Conservation (phyloP, 2,329 filamentous ascomycete genomes). For the Fusarium bactridioides region DNA sequence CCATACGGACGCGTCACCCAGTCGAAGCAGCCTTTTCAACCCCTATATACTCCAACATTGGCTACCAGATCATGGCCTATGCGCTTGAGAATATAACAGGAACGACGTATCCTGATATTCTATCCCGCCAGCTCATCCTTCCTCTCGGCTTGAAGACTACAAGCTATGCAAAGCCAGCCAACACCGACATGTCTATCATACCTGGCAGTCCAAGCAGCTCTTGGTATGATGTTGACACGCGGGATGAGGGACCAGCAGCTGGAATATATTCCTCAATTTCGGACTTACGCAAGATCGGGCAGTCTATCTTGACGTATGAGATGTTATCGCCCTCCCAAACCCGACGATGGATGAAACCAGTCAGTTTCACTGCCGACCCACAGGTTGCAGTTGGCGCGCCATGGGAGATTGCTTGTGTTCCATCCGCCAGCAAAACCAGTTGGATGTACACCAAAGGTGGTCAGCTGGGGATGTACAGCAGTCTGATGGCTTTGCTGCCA, state of each 20-base stretch:
- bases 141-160: not conserved
- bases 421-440: not conserved
- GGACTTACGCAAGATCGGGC: not conserved
- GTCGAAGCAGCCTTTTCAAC: not conserved
- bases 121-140: not conserved
- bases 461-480: not conserved
- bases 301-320: not conserved
- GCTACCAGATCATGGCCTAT: not conserved
- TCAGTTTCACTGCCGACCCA: not conserved
- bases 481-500: not conserved
- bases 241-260: not conserved
- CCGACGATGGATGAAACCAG: not conserved
- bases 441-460: not conserved
- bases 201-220: not conserved
- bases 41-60: not conserved
- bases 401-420: not conserved
- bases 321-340: not conserved
- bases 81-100: not conserved
- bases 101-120: not conserved
- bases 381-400: not conserved
- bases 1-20: not conserved
- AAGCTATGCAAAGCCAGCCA: not conserved
- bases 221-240: not conserved
- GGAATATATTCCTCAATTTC: not conserved
- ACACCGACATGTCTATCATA: not conserved